Base-by-base conservation (phyloP, 768 basidiomycete genomes). In the Lentinula raphanica region DNA sequence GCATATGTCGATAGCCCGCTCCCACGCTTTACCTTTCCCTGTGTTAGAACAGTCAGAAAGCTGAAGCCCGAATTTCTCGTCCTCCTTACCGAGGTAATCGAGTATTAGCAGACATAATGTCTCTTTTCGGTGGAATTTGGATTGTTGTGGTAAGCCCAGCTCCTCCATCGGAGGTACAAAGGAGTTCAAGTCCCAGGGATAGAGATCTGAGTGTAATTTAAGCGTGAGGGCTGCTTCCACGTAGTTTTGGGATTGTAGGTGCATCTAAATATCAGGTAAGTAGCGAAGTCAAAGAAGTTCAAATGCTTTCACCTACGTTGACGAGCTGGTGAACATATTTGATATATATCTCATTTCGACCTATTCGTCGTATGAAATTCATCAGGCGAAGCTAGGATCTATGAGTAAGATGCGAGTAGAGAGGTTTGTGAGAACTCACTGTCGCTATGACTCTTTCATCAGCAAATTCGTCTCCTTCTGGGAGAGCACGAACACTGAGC, bases 21-120 rank as follows among this genome's bases (percentile, higher is more conserved):
- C 96, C 84, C 93, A 98, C n/a, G 96, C 95, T 66, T 96, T 94
- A 9, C 95, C 96, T 71, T 94, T 92, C 50, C 92, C 93, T 94
- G 36, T 38, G 59, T 23, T 54, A 59, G 39, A 56, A 25, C 40
- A n/a, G 42, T 40, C 15, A 49, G 48, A 29, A n/a, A 46, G 49
- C 5, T 45, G 15, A 35, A 61, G 48, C 64, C 11, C 19, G 49
- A 56, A 25, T 48, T 54, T 13, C 55, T 49, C 15, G 44, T 54
- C 63, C 27, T 9, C 23, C 80, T 56, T 58, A 92, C 93, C 92
- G 21, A 98, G 82, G 65, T 94, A 94, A 68, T 97, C 94, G n/a
- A 98, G 81, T 58, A 95, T 94, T 57, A 95, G 76, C 42, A 97
- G 78, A 63, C 89, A 93, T 2, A 98, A 76, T 0, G 93, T 93